Base-by-base conservation (phyloP, 345 rosid species). In the Triadica sebifera region DNA sequence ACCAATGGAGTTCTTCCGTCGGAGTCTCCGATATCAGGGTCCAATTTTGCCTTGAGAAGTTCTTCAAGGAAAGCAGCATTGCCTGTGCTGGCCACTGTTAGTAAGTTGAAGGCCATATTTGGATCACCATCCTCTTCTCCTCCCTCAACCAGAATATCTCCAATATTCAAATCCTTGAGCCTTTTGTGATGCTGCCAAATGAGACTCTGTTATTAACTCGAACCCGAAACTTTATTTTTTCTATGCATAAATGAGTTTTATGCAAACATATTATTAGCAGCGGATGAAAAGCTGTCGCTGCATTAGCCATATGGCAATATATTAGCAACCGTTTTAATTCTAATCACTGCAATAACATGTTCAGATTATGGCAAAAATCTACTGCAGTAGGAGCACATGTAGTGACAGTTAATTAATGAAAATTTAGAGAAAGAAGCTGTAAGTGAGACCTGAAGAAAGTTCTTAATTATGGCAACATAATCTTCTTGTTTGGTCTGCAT, bases 401-500 rank as follows among this genome's bases (percentile, higher is more conserved):
- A n/a, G n/a, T n/a, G n/a, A n/a, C n/a, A n/a, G n/a, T n/a, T n/a
- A n/a, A n/a, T n/a, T n/a, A n/a, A n/a, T n/a, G n/a, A n/a, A n/a
- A n/a, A n/a, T n/a, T n/a, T n/a, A n/a, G n/a, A n/a, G n/a, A n/a
- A n/a, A n/a, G n/a, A n/a, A n/a, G n/a, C n/a, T n/a, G n/a, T n/a
- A n/a, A n/a, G n/a, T n/a, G n/a, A n/a, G n/a, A 90, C 94, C 88
- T 87, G 86, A n/a, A 92, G 79, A 80, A 92, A 89, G 88, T 91
- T 94, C 73, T 84, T 90, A 17, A 94, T 89, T 64, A 91, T 80
- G 47, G 81, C 77, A 38, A 89, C 82, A 62, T 90, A 89, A 73
- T 92, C 95, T 60, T 87, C 84, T 58, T 85, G 97, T 20, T 85
- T 90, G 72, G 84, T 75, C 50, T 87, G 89, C 90, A 89, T 91